phyloP scores from a whole-genome alignment of 192 early-diverging fungal genomes.

The Entophlyctis luteolus region DNA sequence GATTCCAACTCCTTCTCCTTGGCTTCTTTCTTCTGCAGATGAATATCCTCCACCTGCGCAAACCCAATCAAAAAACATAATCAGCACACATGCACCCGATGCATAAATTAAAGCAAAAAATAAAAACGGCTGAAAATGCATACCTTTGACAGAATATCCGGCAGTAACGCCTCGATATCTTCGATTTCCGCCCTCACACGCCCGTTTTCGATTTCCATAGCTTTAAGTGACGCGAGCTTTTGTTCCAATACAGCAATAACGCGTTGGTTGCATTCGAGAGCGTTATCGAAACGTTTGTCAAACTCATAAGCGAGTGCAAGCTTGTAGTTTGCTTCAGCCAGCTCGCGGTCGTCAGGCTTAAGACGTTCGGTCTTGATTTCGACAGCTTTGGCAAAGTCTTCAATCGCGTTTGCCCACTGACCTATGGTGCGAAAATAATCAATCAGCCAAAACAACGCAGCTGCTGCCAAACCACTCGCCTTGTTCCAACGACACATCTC shows the following conservation, averaged over 20 bases:
- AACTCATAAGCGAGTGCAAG: constrained; percentile 65
- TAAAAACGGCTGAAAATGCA: neutral
- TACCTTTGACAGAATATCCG: constrained; percentile 67
- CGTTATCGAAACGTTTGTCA: constrained; percentile 43
- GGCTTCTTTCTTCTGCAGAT: constrained; percentile 38
- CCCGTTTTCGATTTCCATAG: constrained; percentile 41
- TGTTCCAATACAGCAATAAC: constrained; percentile 54
- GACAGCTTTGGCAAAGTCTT: constrained; percentile 56
- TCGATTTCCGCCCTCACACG: constrained; percentile 44
- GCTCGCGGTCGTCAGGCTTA: constrained; percentile 51
- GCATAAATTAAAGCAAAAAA: neutral
- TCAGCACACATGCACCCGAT: neutral
- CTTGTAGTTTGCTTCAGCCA: constrained; percentile 71
- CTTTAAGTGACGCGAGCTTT: constrained; percentile 43
- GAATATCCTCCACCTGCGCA: constrained; percentile 16
- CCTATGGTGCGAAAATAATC: constrained; percentile 31
- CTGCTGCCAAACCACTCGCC: constrained; percentile 41
- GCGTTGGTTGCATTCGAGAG: constrained; percentile 54
- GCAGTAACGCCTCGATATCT: constrained; percentile 58
- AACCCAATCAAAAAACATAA: neutral
- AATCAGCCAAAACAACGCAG: neutral
- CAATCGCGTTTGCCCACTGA: constrained; percentile 64
- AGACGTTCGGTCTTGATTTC: constrained; percentile 50
- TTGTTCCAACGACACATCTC: constrained; percentile 84
- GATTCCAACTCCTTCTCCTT: neutral